These are phyloP conservation scores for Halophytophthora polymorphica DNA, from an alignment of 352 stramenopile genomes.

Conservation along the genomic window DNA sequence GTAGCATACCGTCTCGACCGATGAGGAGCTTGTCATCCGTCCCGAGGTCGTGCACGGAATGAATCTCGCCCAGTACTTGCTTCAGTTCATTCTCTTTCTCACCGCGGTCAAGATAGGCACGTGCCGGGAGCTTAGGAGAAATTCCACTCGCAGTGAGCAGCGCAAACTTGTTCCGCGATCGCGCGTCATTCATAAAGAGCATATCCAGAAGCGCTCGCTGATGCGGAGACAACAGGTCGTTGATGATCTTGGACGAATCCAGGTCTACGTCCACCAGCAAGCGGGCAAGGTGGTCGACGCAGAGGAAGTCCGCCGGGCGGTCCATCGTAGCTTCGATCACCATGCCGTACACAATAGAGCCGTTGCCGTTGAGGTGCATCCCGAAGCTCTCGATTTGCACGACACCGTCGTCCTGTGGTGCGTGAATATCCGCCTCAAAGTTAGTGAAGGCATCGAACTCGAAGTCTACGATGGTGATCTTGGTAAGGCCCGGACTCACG, in stretches of 20 bases:
- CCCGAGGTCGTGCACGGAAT: constrained; percentile 95
- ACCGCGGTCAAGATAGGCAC: constrained; percentile 95
- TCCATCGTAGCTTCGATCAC: constrained; percentile 97
- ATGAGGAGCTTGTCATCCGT: constrained; percentile 96
- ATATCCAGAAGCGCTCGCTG: constrained; percentile 93
- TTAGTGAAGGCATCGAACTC: constrained; percentile 97
- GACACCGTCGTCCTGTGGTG: constrained; percentile 89
- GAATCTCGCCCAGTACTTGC: constrained; percentile 92
- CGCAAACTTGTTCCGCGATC: constrained; percentile 96
- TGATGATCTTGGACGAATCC: constrained; percentile 95
- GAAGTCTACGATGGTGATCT: constrained; percentile 97
- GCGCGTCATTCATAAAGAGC: constrained; percentile 94
- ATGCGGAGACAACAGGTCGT: constrained; percentile 93
- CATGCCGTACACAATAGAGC: constrained; percentile 86
- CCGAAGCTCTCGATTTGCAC: constrained; percentile 98
- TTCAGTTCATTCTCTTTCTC: constrained; percentile 98
- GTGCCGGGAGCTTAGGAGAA: constrained; percentile 91
- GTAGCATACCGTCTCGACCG: constrained; percentile 90
- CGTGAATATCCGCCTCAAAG: constrained; percentile 98
- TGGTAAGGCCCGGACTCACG: constrained; percentile 90
- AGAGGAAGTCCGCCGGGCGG: constrained; percentile 95
- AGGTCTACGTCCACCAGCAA: constrained; percentile 95
- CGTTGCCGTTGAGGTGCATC: constrained; percentile 78
- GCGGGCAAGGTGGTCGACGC: constrained; percentile 94
- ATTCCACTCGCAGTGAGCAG: constrained; percentile 97